Base-by-base conservation (phyloP, 768 basidiomycete genomes). In the Leccinum uliginosum region DNA sequence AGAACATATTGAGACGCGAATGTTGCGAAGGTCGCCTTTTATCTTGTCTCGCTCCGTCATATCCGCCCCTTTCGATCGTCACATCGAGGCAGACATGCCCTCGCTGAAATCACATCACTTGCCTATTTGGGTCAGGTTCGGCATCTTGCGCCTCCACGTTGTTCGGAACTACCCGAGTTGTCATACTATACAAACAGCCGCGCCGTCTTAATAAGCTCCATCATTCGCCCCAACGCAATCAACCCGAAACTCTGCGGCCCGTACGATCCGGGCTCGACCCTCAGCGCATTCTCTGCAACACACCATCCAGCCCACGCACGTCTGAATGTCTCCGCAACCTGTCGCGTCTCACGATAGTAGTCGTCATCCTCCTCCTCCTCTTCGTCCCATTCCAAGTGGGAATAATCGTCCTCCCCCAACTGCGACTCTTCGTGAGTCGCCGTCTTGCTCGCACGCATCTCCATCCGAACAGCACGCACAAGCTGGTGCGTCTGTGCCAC, bases 301-400 rank as follows among this genome's bases (percentile, higher is more conserved):
- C 67, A 59, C 80, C 80, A 81, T 0, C 71, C 80, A 1, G 74
- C 74, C 74, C 74, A 80, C 14, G 76, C 72, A 17, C 79, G 76
- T 57, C 60, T 64, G 57, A 78, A 76, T 40, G 59, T 56, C 48
- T 62, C 67, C 1, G 62, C 70, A 4, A 69, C 62, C 19, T 66
- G 68, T 24, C 65, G 70, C 43, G 66, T 50, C 58, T 74, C 62
- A 1, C 62, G 57, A 21, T 71, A 71, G 32, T 60, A 63, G 14
- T 69, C 69, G 6, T 71, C 67, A 48, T 70, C 66, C 21, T 72
- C 30, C 0, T 32, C 66, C 12, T 65, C 62, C 19, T 72, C 58
- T 54, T 68, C 58, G 4, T 60, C 57, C 23, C 60, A 61, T 9
- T 73, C 64, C 6, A 40, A n/a, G 8, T 72, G 62, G 17, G 58